Base-by-base conservation (phyloP, 768 basidiomycete genomes). In the Lenzites betulinus region DNA sequence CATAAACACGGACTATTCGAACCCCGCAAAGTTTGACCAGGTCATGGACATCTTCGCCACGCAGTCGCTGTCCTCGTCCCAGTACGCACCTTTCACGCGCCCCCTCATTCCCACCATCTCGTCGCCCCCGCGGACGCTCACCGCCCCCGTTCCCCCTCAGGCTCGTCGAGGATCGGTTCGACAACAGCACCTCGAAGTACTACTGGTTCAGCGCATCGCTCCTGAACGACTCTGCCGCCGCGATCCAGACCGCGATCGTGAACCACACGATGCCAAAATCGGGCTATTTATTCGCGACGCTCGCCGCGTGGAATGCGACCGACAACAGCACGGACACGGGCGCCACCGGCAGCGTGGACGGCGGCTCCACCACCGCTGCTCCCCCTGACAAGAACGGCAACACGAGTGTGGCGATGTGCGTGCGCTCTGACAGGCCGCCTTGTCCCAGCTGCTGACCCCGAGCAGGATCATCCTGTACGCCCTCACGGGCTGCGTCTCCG, bases 401-500 rank as follows among this genome's bases (percentile, higher is more conserved):
- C 44, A 73, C 70, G 4, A 71, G 67, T 18, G 75, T 94, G 36
- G 92, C 94, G 1, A 95, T 96, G 94, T 88, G 67, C 67, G 81
- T 64, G 30, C 49, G 51, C 50, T 18, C 22, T 59, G 25, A 20
- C 18, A 9, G 20, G 42, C 13, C 54, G 57, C 46, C 22, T 60
- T 25, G 39, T 9, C 30, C 51, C 15, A n/a, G 25, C 26, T 38
- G 16, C 28, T 41, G 22, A 35, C 54, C 25, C 13, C 38, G 41
- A 8, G 28, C 42, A 88, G 91, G 92, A 89, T 93, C 56, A 81
- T 93, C 28, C 77, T 93, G 20, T 96, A 96, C 70, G 85, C 86
- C 3, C 93, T 96, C 66, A 94, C 93, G 1, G 95, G 92, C 4
- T 88, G 90, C 64, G 93, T 98, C 39, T 91, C 92, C 23, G 84